Percentiles rank a stretch among this genome's conserved stretches.
phyloP scores from a whole-genome alignment of 441 rosid species.

The Croton setiger region DNA sequence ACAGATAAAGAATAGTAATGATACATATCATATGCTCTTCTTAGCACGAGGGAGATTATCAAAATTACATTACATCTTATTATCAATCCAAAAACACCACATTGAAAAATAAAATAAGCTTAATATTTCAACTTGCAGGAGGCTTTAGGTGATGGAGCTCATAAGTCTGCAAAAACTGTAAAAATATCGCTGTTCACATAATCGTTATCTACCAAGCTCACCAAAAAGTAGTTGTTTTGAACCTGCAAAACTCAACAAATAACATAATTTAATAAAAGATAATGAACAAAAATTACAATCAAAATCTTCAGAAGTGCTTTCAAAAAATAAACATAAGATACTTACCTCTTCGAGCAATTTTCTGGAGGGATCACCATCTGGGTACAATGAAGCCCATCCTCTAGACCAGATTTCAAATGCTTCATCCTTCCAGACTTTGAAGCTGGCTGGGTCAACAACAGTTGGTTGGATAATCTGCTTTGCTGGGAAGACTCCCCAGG shows the following conservation, averaged over 20 bases:
- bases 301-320: too few relatives aligned
- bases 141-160: conserved; percentile 17
- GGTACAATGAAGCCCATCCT: conserved; percentile 72
- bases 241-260: conserved; percentile 45
- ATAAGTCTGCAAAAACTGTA: conserved; percentile 60
- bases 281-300: too few relatives aligned
- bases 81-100: not conserved
- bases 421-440: conserved; percentile 92
- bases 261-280: too few relatives aligned
- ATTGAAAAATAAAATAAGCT: not conserved
- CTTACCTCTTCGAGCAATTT: conserved; percentile 74
- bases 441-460: conserved; percentile 89
- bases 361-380: conserved; percentile 64
- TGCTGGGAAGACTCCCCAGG: conserved; percentile 96
- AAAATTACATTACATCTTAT: too few relatives aligned
- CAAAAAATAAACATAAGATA: too few relatives aligned
- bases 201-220: conserved; percentile 90
- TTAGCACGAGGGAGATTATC: too few relatives aligned
- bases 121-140: not conserved
- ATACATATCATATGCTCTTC: not conserved
- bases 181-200: conserved; percentile 74
- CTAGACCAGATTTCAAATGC: conserved; percentile 92
- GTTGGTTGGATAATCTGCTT: conserved; percentile 93
- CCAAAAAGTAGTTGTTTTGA: conserved; percentile 74
- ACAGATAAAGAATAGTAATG: conserved; percentile 4